Evolutionary conservation across 140 eudicot genomes (phyloP).

Genomic region (Oenanthe javanica): DNA sequence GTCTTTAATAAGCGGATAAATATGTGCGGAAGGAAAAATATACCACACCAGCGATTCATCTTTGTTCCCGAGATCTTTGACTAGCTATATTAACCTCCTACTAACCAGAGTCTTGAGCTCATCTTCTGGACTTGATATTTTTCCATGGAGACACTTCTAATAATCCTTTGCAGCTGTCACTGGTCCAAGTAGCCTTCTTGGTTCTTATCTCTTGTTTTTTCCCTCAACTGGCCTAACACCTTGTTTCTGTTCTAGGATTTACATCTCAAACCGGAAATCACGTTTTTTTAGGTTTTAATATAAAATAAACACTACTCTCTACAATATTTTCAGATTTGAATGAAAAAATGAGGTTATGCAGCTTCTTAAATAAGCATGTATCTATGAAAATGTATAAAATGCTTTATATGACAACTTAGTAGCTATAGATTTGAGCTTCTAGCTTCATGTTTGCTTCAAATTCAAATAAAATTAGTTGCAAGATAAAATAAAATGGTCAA

Average conservation of each 20-base stretch:
- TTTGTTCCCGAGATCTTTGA: background rate
- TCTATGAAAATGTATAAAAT: background rate
- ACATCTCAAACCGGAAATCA: background rate
- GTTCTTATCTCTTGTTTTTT: background rate
- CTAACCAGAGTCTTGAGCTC: background rate
- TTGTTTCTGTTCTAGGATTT: background rate
- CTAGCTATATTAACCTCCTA: background rate
- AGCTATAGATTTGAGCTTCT: background rate
- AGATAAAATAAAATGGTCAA: background rate
- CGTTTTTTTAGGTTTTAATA: background rate
- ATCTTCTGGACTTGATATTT: background rate
- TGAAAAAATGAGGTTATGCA: background rate
- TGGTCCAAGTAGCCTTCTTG: background rate
- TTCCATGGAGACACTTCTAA: background rate
- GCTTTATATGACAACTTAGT: background rate
- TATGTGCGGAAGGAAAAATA: background rate
- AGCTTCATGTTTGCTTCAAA: too few relatives aligned
- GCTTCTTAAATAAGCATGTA: background rate
- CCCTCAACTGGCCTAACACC: background rate
- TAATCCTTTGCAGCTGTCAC: background rate
- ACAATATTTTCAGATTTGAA: background rate
- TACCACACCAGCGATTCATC: background rate
- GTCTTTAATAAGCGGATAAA: background rate
- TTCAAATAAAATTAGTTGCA: too few relatives aligned
- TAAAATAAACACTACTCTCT: background rate